phyloP scores from a whole-genome alignment of 1,139 yeast species.

The Pichia sp. region DNA sequence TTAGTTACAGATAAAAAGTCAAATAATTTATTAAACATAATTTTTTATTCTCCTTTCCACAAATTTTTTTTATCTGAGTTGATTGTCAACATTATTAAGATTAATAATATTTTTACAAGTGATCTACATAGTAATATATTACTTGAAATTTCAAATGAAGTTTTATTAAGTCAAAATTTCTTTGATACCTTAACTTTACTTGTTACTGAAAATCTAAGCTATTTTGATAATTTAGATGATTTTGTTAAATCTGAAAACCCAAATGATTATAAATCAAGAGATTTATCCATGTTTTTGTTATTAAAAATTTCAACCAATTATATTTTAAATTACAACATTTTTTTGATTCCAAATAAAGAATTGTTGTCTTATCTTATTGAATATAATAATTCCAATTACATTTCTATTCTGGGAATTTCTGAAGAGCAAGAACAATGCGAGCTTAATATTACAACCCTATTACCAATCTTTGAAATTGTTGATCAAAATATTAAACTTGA shows the following conservation, averaged over 20 bases:
- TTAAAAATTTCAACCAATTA: constrained; percentile 6
- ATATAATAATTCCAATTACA: constrained; percentile 8
- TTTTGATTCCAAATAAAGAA: constrained; percentile 1
- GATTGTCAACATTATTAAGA: neutral
- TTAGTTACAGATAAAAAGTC: constrained; percentile 16
- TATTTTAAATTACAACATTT: constrained; percentile 10
- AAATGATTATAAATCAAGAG: constrained; percentile 2
- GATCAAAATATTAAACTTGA: constrained; percentile 34
- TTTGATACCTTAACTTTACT: constrained; percentile 7
- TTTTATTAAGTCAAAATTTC: neutral
- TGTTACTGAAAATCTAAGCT: neutral
- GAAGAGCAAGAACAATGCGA: neutral
- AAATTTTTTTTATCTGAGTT: constrained; percentile 6
- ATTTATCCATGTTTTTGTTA: constrained; percentile 10
- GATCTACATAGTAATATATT: neutral
- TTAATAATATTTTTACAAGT: neutral
- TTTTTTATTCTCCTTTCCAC: constrained; percentile 14
- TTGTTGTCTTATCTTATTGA: constrained; percentile 4
- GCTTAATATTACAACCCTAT: constrained; percentile 8
- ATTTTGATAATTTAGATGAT: constrained; percentile 6
- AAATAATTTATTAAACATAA: constrained; percentile 13
- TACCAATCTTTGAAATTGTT: constrained; percentile 31
- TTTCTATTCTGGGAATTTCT: constrained; percentile 12
- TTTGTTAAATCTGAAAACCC: constrained; percentile 3
- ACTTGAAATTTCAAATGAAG: constrained; percentile 3